These are phyloP conservation scores for Barnettozyma pratensis DNA, from an alignment of 805 yeast species.

Conservation along the genomic window DNA sequence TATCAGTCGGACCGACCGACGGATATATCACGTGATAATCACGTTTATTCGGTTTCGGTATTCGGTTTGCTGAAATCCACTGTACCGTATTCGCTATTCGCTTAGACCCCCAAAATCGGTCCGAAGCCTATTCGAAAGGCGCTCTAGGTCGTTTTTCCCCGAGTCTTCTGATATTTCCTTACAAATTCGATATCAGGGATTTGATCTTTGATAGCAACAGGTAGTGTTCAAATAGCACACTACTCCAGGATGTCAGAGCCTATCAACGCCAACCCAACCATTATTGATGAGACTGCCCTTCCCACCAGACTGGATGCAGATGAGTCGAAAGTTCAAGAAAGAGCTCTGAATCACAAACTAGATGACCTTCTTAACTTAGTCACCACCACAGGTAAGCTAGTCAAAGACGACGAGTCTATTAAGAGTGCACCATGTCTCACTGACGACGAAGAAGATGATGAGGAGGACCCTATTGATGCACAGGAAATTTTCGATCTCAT, in stretches of 20 bases:
- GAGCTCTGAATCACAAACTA: conserved; percentile 15
- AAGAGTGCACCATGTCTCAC: conserved; percentile 10
- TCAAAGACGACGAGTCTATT: background rate
- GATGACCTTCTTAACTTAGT: conserved; percentile 12
- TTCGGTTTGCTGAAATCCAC: too few species aligned
- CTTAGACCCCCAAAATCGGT: too few species aligned
- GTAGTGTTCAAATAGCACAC: background rate
- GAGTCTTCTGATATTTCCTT: background rate
- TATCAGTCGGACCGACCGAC: too few species aligned
- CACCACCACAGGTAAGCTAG: background rate
- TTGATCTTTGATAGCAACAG: background rate
- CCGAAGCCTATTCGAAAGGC: too few species aligned
- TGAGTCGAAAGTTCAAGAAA: conserved; percentile 10
- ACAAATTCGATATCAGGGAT: background rate
- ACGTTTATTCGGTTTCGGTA: too few species aligned
- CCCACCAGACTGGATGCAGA: conserved; percentile 55
- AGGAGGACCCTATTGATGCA: conserved; percentile 66
- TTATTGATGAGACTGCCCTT: conserved; percentile 66
- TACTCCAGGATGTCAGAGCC: conserved; percentile 58
- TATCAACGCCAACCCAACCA: conserved; percentile 87
- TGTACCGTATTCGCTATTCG: too few species aligned
- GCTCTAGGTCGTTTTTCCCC: too few species aligned
- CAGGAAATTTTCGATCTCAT: conserved; percentile 89
- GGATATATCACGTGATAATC: too few species aligned
- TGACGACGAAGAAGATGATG: conserved; percentile 31